A percentile compares a stretch with the other conserved stretches of the same genome.
phyloP scores from a whole-genome alignment of 225 moss, liverwort and hornwort genomes.

The Marchantia polymorpha region DNA sequence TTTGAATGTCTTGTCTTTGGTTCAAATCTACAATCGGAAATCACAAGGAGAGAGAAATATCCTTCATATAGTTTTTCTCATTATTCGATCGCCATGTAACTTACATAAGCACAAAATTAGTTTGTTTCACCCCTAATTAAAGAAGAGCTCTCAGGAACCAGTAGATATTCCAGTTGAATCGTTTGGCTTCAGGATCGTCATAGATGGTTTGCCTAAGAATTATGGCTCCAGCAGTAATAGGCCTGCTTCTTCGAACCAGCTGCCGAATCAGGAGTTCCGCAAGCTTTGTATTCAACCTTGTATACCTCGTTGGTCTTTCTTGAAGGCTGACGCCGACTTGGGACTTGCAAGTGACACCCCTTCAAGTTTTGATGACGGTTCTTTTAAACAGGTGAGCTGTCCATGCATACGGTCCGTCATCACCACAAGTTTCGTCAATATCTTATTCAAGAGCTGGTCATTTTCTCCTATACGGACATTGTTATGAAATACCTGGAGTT shows the following conservation, averaged over 20 bases:
- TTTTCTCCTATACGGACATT: too few relatives aligned
- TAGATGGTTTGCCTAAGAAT: not conserved
- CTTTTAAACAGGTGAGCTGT: conserved; percentile 44
- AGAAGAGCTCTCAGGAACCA: not conserved
- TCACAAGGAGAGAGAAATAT: not conserved
- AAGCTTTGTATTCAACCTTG: conserved; percentile 40
- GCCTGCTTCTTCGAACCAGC: conserved; percentile 16
- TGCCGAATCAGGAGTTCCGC: conserved; percentile 28
- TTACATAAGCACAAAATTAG: too few relatives aligned
- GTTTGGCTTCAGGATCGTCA: not conserved
- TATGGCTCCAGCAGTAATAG: conserved; percentile 15
- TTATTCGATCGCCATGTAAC: too few relatives aligned
- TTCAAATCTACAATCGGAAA: not conserved
- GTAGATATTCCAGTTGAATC: not conserved
- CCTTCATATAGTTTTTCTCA: too few relatives aligned
- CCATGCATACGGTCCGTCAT: not conserved
- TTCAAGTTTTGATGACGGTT: conserved; percentile 39
- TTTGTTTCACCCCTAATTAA: not conserved
- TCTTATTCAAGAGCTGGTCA: not conserved
- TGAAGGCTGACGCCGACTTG: conserved; percentile 54
- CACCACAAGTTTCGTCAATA: not conserved
- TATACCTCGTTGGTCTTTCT: conserved; percentile 38
- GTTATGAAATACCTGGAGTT: too few relatives aligned
- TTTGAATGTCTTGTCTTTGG: not conserved
- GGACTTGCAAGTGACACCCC: conserved; percentile 44